phyloP scores from a whole-genome alignment of 805 yeast species.

The Pichia deserticola region DNA sequence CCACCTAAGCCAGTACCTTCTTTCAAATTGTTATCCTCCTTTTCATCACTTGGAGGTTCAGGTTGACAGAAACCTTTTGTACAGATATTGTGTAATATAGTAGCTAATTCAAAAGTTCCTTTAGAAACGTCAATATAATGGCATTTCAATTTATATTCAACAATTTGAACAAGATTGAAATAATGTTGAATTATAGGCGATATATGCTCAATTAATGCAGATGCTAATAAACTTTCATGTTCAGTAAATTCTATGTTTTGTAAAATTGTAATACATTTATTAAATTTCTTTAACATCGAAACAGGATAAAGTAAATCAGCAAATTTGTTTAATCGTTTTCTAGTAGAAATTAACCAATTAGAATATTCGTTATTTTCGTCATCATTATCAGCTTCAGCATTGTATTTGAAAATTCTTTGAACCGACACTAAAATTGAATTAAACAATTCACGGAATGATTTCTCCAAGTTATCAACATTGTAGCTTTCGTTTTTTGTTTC shows the following conservation, averaged over 20 bases:
- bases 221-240: conserved; percentile 31
- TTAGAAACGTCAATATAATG: conserved; percentile 51
- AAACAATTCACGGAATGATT: conserved; percentile 41
- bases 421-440: conserved; percentile 57
- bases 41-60: conserved; percentile 61
- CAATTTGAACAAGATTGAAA: conserved; percentile 34
- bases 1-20: conserved; percentile 95
- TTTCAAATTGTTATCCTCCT: conserved; percentile 50
- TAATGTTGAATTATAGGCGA: conserved; percentile 62
- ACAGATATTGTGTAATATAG: conserved; percentile 52
- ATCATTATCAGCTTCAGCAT: conserved; percentile 17
- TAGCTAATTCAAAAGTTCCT: conserved; percentile 53
- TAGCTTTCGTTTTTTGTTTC: conserved; percentile 25
- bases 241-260: conserved; percentile 32
- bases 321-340: conserved; percentile 35
- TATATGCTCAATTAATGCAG: conserved; percentile 48
- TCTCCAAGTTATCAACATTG: conserved; percentile 35
- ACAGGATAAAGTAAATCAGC: conserved; percentile 30
- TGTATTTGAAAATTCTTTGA: conserved; percentile 47
- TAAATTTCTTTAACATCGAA: conserved; percentile 13
- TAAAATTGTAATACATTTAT: conserved; percentile 28
- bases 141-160: conserved; percentile 37
- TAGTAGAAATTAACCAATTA: conserved; percentile 55
- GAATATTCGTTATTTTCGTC: conserved; percentile 34
- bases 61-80: conserved; percentile 91